Evolutionary conservation across 768 basidiomycete genomes (phyloP).

Genomic region (Xerocomellus amylosporus): DNA sequence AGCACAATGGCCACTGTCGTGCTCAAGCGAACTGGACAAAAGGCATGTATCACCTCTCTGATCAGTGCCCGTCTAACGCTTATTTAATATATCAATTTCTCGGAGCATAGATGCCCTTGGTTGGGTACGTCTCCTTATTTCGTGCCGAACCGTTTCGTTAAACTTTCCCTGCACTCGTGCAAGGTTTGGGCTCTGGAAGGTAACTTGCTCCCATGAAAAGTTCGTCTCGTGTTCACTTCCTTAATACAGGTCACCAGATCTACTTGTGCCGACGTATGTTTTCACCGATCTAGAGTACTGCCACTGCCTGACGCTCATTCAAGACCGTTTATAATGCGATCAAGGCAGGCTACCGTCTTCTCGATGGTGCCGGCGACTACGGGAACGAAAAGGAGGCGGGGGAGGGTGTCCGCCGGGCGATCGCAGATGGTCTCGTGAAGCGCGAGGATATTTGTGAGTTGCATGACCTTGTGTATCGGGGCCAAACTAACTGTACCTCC

Average conservation of each 20-base stretch:
- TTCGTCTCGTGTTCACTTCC: background rate
- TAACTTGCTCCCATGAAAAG: constrained; percentile 20
- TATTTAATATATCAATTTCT: background rate
- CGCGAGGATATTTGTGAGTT: constrained; percentile 81
- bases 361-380: constrained; percentile 85
- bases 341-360: constrained; percentile 81
- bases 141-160: background rate
- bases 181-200: constrained; percentile 75
- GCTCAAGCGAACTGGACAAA: constrained; percentile 58
- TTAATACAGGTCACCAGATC: constrained; percentile 51
- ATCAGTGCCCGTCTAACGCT: background rate
- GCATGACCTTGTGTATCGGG: background rate
- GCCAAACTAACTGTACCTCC: background rate
- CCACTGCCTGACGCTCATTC: constrained; percentile 1
- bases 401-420: constrained; percentile 72
- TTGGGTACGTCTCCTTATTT: constrained; percentile 45
- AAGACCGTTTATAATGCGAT: constrained; percentile 83
- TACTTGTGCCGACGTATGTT: constrained; percentile 56
- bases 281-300: background rate
- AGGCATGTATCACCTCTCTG: constrained; percentile 37
- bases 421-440: constrained; percentile 78
- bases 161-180: background rate
- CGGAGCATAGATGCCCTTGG: constrained; percentile 59
- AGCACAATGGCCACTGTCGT: constrained; percentile 48
- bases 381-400: constrained; percentile 89